Evolutionary conservation across 2,329 filamentous ascomycete genomes (phyloP).

Genomic region (Lecanosticta acicola): DNA sequence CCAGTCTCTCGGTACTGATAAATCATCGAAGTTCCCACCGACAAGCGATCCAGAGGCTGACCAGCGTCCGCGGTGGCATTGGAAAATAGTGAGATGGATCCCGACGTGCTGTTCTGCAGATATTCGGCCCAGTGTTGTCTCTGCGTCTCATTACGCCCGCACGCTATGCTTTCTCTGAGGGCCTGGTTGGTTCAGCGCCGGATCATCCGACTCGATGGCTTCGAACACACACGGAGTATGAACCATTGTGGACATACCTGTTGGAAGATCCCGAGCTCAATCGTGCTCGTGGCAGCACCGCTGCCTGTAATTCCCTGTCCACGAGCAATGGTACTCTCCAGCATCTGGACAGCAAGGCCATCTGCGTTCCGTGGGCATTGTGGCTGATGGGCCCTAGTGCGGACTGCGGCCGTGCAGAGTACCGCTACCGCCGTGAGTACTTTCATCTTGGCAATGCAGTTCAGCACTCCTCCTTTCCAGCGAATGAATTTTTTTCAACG

Average conservation of each 20-base stretch:
- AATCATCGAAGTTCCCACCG: constrained; percentile 28
- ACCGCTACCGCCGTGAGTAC: too few relatives aligned
- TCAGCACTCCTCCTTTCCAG: too few relatives aligned
- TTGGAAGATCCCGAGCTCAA: constrained; percentile 34
- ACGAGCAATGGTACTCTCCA: constrained; percentile 30
- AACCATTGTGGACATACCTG: constrained; percentile 15
- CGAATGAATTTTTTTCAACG: too few relatives aligned
- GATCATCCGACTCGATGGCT: too few relatives aligned
- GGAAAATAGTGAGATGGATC: constrained; percentile 16
- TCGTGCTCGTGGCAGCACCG: constrained; percentile 17
- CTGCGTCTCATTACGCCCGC: constrained; percentile 12
- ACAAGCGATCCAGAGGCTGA: constrained; percentile 31
- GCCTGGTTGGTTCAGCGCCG: too few relatives aligned
- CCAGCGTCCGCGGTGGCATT: constrained; percentile 20
- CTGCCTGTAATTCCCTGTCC: constrained; percentile 27
- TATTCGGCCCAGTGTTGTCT: constrained; percentile 11
- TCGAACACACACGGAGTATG: too few relatives aligned
- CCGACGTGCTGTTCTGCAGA: constrained; percentile 20
- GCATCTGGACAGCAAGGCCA: constrained; percentile 23
- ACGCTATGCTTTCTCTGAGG: constrained; percentile 20
- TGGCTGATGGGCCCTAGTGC: constrained; percentile 1
- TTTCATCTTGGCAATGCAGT: too few relatives aligned
- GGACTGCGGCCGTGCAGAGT: too few relatives aligned
- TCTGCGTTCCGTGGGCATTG: constrained; percentile 7
- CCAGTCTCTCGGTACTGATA: constrained; percentile 14